Conservation (phyloP, 108 stramenopile species). For the Cylindrotheca closterium region DNA sequence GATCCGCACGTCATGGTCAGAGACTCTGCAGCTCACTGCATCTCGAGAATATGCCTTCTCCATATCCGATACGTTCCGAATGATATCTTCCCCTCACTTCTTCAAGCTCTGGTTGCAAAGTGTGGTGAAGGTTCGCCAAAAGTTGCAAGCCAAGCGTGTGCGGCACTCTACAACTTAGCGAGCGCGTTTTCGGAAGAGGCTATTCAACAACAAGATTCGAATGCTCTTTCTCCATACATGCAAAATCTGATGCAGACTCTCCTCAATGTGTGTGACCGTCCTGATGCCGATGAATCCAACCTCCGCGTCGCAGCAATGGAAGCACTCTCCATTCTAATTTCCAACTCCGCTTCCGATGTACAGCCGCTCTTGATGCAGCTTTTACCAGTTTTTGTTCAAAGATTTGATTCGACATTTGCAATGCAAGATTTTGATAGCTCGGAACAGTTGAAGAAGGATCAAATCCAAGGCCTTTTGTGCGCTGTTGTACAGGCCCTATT, state of each 20-base stretch:
- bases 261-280: constrained; percentile 81
- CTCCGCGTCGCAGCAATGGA: constrained; percentile 83
- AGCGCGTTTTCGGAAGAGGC: constrained; percentile 69
- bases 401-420: constrained; percentile 72
- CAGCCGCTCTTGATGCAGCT: constrained; percentile 58
- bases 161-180: constrained; percentile 91
- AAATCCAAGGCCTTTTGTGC: constrained; percentile 86
- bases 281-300: constrained; percentile 81
- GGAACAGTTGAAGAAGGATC: constrained; percentile 84
- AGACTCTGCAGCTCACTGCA: constrained; percentile 91
- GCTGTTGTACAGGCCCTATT: constrained; percentile 79
- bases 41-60: constrained; percentile 88
- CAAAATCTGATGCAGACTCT: constrained; percentile 71
- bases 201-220: constrained; percentile 59
- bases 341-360: constrained; percentile 83
- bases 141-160: constrained; percentile 87
- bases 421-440: constrained; percentile 77
- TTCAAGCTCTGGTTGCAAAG: constrained; percentile 72
- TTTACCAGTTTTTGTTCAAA: constrained; percentile 75
- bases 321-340: constrained; percentile 83
- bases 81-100: constrained; percentile 75
- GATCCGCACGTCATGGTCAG: constrained; percentile 85
- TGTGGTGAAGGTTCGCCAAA: constrained; percentile 66
- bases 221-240: constrained; percentile 80
- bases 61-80: constrained; percentile 79